A percentile compares a stretch with the other conserved stretches of the same genome.
phyloP scores from a whole-genome alignment of 495 filamentous ascomycete species.

The Annulohypoxylon maeteangense region DNA sequence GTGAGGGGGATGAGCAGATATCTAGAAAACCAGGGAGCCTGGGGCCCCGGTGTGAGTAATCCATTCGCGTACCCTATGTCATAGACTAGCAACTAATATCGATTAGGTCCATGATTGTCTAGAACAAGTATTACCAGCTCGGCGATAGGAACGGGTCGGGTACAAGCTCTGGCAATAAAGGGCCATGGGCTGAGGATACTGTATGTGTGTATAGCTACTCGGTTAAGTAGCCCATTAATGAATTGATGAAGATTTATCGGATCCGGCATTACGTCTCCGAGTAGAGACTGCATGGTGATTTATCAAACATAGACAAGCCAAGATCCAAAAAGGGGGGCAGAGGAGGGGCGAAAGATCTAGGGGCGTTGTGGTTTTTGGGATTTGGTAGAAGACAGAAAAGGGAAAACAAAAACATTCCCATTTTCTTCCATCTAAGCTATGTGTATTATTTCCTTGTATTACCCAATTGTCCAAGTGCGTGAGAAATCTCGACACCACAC shows the following conservation, averaged over 20 bases:
- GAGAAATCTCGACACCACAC: not conserved
- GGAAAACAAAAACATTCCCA: not conserved
- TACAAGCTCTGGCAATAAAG: constrained; percentile 7
- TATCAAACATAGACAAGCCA: not conserved
- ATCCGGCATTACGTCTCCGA: constrained; percentile 1
- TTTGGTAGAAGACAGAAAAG: constrained; percentile 1
- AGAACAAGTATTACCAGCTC: constrained; percentile 37
- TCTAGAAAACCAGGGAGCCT: constrained; percentile 82
- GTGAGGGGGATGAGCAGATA: constrained; percentile 85
- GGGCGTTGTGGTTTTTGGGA: constrained; percentile 3
- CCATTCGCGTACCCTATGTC: not conserved
- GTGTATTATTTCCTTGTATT: not conserved
- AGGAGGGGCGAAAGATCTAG: not conserved
- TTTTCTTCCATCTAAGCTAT: not conserved
- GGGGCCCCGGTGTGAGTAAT: constrained; percentile 67
- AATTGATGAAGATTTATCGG: constrained; percentile 35
- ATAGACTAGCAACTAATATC: not conserved
- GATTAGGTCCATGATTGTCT: constrained; percentile 45
- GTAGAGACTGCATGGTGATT: constrained; percentile 1
- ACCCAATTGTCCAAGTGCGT: not conserved
- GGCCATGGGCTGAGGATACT: constrained; percentile 1
- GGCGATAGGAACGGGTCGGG: constrained; percentile 36
- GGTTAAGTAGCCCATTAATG: constrained; percentile 37
- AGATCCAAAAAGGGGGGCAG: not conserved
- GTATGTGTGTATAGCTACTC: constrained; percentile 32